Evolutionary conservation across 495 filamentous ascomycete genomes (phyloP).

Genomic region (Diplogelasinospora grovesii): DNA sequence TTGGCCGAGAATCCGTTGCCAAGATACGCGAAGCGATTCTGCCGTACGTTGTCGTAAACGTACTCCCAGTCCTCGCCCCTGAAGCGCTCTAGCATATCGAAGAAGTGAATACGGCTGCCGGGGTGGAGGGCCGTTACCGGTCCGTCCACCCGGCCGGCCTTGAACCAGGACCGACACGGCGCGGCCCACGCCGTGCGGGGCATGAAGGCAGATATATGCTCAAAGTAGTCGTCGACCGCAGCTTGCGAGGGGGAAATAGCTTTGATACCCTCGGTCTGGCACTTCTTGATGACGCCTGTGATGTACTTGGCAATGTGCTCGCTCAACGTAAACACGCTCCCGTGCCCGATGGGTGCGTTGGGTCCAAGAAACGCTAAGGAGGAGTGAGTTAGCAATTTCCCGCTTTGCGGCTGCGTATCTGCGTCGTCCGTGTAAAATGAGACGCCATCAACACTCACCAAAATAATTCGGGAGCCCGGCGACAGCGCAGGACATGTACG

Average conservation of each 20-base stretch:
- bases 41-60: conserved; percentile 26
- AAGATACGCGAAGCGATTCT: conserved; percentile 39
- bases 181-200: conserved; percentile 41
- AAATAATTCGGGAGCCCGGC: conserved; percentile 43
- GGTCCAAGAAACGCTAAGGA: conserved; percentile 38
- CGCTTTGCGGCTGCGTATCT: neutral
- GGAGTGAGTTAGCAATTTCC: conserved; percentile 13
- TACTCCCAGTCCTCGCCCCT: conserved; percentile 47
- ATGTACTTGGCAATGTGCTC: conserved; percentile 46
- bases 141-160: conserved; percentile 34
- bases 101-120: conserved; percentile 45
- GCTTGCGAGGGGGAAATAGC: conserved; percentile 30
- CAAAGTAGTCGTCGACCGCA: conserved; percentile 40
- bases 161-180: conserved; percentile 45
- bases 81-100: conserved; percentile 42
- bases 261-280: conserved; percentile 38
- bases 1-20: conserved; percentile 43
- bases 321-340: conserved; percentile 40
- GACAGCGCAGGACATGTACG: conserved; percentile 42
- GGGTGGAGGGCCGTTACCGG: conserved; percentile 45
- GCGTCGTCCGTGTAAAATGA: neutral
- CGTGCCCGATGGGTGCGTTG: conserved; percentile 44
- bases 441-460: conserved; percentile 32
- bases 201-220: conserved; percentile 41
- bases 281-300: conserved; percentile 34